These are phyloP conservation scores for Incumbomyces lentus DNA, from an alignment of 2,329 filamentous ascomycete genomes.

Conservation along the genomic window DNA sequence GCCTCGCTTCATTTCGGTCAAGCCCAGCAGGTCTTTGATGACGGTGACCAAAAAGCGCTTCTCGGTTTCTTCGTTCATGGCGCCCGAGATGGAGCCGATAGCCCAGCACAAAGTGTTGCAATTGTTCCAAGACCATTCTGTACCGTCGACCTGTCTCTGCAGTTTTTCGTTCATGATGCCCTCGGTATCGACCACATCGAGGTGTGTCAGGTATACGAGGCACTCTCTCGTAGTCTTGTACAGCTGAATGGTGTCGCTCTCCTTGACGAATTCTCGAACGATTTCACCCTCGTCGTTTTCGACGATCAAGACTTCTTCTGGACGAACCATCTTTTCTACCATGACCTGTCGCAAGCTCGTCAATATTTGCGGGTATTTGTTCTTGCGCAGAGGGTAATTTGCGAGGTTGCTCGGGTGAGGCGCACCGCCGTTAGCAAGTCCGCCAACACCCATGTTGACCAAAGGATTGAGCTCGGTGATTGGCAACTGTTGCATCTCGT, in stretches of 20 bases:
- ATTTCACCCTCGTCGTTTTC: slow-evolving; percentile 99
- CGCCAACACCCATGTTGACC: slow-evolving; percentile 62
- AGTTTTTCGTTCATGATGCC: slow-evolving; percentile 99
- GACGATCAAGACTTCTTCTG: slow-evolving; percentile 96
- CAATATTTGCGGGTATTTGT: slow-evolving; percentile 91
- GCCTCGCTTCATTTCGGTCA: slow-evolving; percentile 98
- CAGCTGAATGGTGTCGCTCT: slow-evolving; percentile 95
- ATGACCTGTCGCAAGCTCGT: slow-evolving; percentile 93
- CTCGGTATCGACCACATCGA: slow-evolving; percentile 95
- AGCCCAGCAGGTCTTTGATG: slow-evolving; percentile 90
- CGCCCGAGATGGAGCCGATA: slow-evolving; percentile 94
- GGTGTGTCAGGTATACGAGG: slow-evolving; percentile 89
- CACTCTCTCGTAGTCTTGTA: slow-evolving; percentile 99
- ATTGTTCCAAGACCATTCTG: slow-evolving; percentile 98
- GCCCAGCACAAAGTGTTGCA: slow-evolving; percentile 99
- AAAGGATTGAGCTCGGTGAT: slow-evolving; percentile 88
- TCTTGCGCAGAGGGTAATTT: slow-evolving; percentile 89
- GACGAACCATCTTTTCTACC: slow-evolving; percentile 99
- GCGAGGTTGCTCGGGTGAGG: slow-evolving; percentile 74
- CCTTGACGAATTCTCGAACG: slow-evolving; percentile 97
- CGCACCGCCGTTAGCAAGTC: slow-evolving; percentile 67
- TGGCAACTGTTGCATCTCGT: slow-evolving; percentile 95
- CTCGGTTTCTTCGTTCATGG: slow-evolving; percentile 99
- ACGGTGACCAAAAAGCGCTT: slow-evolving; percentile 97
- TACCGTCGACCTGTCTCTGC: slow-evolving; percentile 83